Percentiles rank a stretch among this genome's conserved stretches.
Conservation (phyloP, 2,329 filamentous ascomycete species). For the Tolypocladium paradoxum region DNA sequence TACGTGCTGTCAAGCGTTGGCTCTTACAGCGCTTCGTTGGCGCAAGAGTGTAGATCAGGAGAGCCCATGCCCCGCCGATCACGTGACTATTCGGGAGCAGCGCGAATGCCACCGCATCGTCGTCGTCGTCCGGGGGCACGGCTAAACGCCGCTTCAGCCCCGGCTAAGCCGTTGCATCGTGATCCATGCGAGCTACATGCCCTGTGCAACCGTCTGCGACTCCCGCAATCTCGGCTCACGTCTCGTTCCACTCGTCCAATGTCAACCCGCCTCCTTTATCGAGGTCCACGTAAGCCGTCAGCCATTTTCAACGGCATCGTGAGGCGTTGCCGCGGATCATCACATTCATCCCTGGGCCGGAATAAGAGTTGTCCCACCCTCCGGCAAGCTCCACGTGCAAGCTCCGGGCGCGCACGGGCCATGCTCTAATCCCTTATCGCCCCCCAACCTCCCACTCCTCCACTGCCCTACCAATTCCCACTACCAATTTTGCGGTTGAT, state of each 20-base stretch:
- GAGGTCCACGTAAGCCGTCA: neutral
- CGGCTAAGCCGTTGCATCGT: conserved; percentile 17
- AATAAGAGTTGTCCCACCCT: conserved; percentile 7
- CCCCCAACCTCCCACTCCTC: conserved; percentile 11
- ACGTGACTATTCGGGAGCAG: too few relatives aligned
- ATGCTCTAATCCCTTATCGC: conserved; percentile 7
- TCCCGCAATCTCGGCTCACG: neutral
- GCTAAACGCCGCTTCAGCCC: conserved; percentile 17
- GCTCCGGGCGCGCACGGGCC: conserved; percentile 16
- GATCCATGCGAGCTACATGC: neutral
- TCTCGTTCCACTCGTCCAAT: neutral
- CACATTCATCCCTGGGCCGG: neutral
- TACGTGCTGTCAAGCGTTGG: neutral
- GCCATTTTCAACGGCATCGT: neutral
- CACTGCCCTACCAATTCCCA: conserved; percentile 20
- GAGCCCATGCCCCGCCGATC: too few relatives aligned
- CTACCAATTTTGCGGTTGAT: conserved; percentile 31
- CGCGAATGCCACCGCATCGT: too few relatives aligned
- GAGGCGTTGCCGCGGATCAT: neutral
- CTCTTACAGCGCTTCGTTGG: too few relatives aligned
- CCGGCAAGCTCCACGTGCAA: neutral
- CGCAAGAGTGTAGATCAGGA: too few relatives aligned
- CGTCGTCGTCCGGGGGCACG: too few relatives aligned
- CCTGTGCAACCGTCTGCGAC: neutral
- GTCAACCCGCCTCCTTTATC: neutral